A percentile compares a stretch with the other conserved stretches of the same genome.
Evolutionary conservation across 257 asterid genomes (phyloP).

Genomic region (Nicotiana obtusifolia): DNA sequence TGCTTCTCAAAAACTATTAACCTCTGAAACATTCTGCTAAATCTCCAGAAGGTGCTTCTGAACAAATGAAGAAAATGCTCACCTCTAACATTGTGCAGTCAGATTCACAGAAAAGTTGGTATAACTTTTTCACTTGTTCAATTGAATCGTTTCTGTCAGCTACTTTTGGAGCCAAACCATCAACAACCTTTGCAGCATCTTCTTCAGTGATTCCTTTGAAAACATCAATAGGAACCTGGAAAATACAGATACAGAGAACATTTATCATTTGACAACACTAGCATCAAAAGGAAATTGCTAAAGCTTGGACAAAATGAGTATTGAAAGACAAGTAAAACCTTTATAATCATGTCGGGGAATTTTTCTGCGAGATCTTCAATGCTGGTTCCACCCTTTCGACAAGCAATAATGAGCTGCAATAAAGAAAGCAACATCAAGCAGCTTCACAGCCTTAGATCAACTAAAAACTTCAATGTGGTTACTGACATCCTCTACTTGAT

Average conservation of each 20-base stretch:
- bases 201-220: constrained; percentile 92
- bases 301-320: constrained; percentile 10
- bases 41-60: not conserved
- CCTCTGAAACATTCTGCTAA: not conserved
- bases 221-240: constrained; percentile 87
- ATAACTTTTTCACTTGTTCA: constrained; percentile 96
- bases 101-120: constrained; percentile 83
- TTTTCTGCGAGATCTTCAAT: constrained; percentile 97
- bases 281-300: not conserved
- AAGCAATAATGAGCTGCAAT: constrained; percentile 85
- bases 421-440: not conserved
- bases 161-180: constrained; percentile 83
- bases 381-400: constrained; percentile 96
- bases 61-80: constrained; percentile 14
- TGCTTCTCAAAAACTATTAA: not conserved
- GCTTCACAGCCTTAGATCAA: not conserved
- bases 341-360: constrained; percentile 88
- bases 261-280: not conserved
- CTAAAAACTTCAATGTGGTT: not conserved
- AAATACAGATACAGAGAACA: constrained; percentile 2
- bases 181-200: constrained; percentile 98
- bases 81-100: constrained; percentile 98
- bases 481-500: not conserved
- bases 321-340: constrained; percentile 40
- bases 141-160: constrained; percentile 84